Evolutionary conservation across 192 early-diverging fungal genomes (phyloP).

Genomic region (Gaertneriomyces sp.): DNA sequence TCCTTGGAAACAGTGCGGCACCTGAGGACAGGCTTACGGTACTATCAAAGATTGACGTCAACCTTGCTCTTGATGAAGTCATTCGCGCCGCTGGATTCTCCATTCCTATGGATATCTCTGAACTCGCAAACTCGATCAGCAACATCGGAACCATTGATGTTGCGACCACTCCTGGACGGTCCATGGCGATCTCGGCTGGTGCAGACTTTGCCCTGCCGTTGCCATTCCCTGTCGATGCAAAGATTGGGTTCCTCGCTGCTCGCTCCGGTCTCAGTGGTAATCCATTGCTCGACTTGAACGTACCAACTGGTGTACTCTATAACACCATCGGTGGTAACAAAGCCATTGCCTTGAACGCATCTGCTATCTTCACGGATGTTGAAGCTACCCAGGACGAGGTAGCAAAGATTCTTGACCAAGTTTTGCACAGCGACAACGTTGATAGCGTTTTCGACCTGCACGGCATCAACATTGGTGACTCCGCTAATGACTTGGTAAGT

Average conservation of each 20-base stretch:
- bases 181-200: slow-evolving; percentile 8
- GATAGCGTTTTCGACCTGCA: slow-evolving; percentile 12
- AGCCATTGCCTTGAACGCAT: slow-evolving; percentile 5
- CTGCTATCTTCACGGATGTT: slow-evolving; percentile 26
- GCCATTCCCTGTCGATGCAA: slow-evolving; percentile 29
- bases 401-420: slow-evolving; percentile 19
- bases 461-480: slow-evolving; percentile 18
- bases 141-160: slow-evolving; percentile 18
- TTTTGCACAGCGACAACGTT: slow-evolving; percentile 14
- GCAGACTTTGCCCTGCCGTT: slow-evolving; percentile 23
- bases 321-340: slow-evolving; percentile 5
- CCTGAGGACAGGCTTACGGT: slow-evolving; percentile 11
- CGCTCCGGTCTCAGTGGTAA: slow-evolving; percentile 16
- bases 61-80: slow-evolving; percentile 9
- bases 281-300: slow-evolving; percentile 13
- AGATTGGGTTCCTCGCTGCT: slow-evolving; percentile 25
- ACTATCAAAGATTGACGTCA: slow-evolving; percentile 21
- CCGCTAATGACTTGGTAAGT: slow-evolving; percentile 14
- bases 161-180: slow-evolving; percentile 2
- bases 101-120: slow-evolving; percentile 8
- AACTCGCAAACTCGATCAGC: neutral
- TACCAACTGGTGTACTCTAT: slow-evolving; percentile 13
- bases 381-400: slow-evolving; percentile 26
- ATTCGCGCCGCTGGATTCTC: slow-evolving; percentile 15
- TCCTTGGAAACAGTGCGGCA: slow-evolving; percentile 15